Base-by-base conservation (phyloP, 2,329 filamentous ascomycete genomes). In the Fusarium acutatum region DNA sequence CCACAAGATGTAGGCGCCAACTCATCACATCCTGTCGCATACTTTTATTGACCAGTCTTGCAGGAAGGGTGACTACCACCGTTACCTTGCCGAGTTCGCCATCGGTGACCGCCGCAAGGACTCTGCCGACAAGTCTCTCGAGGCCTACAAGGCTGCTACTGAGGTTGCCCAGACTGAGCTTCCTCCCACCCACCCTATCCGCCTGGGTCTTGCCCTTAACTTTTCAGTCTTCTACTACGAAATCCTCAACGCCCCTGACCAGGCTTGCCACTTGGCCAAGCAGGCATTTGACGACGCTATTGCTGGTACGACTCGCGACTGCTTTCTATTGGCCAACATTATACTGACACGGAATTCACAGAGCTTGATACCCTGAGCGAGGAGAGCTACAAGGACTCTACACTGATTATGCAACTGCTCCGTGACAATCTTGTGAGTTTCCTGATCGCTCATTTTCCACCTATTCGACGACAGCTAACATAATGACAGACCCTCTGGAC, bases 221-320 rank as follows among this genome's bases (percentile, higher is more conserved):
- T 98, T 98, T 91, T 98, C 95, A 75, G 96, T 98, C 81, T 98
- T 98, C 90, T 98, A 98, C 92, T 99, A 99, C 86, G 96, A 99
- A 91, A 99, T 98, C 84, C 90, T 98, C 81, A 99, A 98, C 90
- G 95, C 96, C 47, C 96, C 96, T 75, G 96, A 98, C 85, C 96
- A 97, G 83, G 96, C 96, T 82, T 98, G 96, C 91, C 96, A 98
- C 84, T 92, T 98, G 78, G 96, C 96, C 86, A 98, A 98, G 92
- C 96, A 98, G 89, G 96, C 96, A 57, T 98, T 98, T 82, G 96
- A 98, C 84, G 96, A 98, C 84, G 96, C 96, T 81, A 98, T 98
- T 84, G 96, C 96, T 82, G 95, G 88, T 73, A 74, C 38, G 71
- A 54, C 24, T 28, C 18, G 20, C 14, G 46, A 71, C 18, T 20